Conservation (phyloP, 1,139 yeast species). For the Yamadazyma friedrichii region DNA sequence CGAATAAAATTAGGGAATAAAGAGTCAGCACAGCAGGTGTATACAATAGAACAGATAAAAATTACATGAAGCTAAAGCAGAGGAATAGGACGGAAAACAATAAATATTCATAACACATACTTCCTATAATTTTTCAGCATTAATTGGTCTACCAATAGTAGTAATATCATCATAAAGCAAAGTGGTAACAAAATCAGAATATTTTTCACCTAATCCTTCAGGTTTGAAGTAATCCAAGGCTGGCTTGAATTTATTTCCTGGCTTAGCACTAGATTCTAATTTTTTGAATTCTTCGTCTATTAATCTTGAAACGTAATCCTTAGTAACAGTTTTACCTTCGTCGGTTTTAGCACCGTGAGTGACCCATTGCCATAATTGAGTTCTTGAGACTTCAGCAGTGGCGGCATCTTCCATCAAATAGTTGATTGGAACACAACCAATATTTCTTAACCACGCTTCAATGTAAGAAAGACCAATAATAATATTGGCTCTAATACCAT, state of each 20-base stretch:
- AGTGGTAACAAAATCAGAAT: constrained; percentile 74
- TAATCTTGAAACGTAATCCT: constrained; percentile 53
- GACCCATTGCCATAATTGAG: constrained; percentile 84
- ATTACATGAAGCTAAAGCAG: no score
- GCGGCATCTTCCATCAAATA: constrained; percentile 88
- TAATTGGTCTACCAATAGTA: constrained; percentile 46
- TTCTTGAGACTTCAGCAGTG: constrained; percentile 82
- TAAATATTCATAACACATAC: no score
- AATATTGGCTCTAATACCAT: constrained; percentile 69
- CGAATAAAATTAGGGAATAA: no score
- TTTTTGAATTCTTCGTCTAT: constrained; percentile 63
- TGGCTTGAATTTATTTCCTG: constrained; percentile 60
- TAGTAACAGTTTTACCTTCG: constrained; percentile 56
- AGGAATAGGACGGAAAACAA: no score
- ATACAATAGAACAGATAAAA: no score
- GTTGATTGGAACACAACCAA: constrained; percentile 82
- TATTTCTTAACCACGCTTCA: constrained; percentile 81
- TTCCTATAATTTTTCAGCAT: constrained; percentile 44
- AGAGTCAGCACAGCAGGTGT: no score
- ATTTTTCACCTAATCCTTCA: constrained; percentile 63
- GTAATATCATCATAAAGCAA: constrained; percentile 69
- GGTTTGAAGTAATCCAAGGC: constrained; percentile 67
- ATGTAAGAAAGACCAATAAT: constrained; percentile 73
- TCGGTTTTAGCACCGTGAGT: constrained; percentile 67
- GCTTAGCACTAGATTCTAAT: constrained; percentile 45